These are phyloP conservation scores for Periconia macrospinosa DNA, from an alignment of 2,329 filamentous ascomycete genomes.

Conservation along the genomic window DNA sequence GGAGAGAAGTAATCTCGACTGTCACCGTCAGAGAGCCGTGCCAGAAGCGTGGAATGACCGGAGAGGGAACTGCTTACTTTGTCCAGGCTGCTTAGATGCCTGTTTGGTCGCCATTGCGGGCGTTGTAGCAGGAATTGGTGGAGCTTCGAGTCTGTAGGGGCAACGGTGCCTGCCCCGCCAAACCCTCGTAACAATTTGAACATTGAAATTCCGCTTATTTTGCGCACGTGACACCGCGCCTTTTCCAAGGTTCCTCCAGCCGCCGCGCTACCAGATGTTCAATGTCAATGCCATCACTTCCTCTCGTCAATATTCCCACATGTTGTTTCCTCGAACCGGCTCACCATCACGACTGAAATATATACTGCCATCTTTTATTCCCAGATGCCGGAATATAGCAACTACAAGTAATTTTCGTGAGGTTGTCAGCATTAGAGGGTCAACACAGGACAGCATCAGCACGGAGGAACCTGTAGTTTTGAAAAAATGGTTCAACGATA, in stretches of 20 bases:
- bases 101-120: conserved; percentile 16
- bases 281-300: background rate
- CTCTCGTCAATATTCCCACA: too few species aligned
- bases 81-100: conserved; percentile 21
- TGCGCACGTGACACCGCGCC: conserved; percentile 8
- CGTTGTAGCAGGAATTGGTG: background rate
- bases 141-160: background rate
- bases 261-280: background rate
- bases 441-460: conserved; percentile 14
- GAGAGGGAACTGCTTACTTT: conserved; percentile 23
- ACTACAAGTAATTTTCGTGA: background rate
- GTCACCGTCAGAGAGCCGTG: conserved; percentile 8
- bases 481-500: conserved; percentile 16
- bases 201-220: background rate
- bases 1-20: conserved; percentile 75
- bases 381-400: background rate
- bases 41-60: background rate
- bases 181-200: conserved; percentile 2
- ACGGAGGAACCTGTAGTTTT: conserved; percentile 24
- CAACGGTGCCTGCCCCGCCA: conserved; percentile 5
- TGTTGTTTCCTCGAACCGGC: background rate
- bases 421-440: background rate
- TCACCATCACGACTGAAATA: background rate
- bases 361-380: background rate
- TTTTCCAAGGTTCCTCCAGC: too few species aligned